Evolutionary conservation across 164 flowering plant genomes (phyloP), one percentile per base, ranked within the genome.

Genomic region (Warburgia ugandensis): DNA sequence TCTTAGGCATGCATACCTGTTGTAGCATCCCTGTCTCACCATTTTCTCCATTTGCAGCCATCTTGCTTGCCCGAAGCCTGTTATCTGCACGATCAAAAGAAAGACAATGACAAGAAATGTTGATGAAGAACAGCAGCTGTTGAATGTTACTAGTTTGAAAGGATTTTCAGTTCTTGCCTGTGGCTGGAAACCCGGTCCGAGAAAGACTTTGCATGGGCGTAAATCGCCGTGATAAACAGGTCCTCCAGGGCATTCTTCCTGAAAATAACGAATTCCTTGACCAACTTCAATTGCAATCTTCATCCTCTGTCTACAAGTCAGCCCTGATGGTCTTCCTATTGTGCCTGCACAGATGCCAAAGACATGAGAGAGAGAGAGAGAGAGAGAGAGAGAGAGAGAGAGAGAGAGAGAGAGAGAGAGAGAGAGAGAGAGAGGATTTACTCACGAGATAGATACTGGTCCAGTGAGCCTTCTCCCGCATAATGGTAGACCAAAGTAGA

Each of bases 1-100:
- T n/a, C n/a, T n/a, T 26, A 45, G 14, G 25, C 10, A n/a, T 43
- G 37, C 52, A 32, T 23, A 59, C 77, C 74, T 69, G 21, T 52
- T 25, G 19, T 22, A 7, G 39, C 42, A 33, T 29, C 41, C 27
- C 9, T 13, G 29, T 5, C 30, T 8, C 25, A 46, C 52, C 41
- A 55, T n/a, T n/a, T n/a, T n/a, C n/a, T n/a, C n/a, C n/a, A n/a
- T 40, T 30, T 55, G 69, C 55, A 74, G 64, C 79, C 79, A 74
- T 42, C 31, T 58, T 13, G 79, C 57, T 48, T 19, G 53, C 21
- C 35, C 68, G 56, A 74, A 74, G 23, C 76, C 71, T 17, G 73
- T 63, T 42, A 74, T 61, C 75, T 71, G 39, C 8, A 13, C 22
- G 10, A 17, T 16, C 16, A 28, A 29, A 38, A 29, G 4, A 6